Evolutionary conservation across 2,329 filamentous ascomycete species (phyloP), one percentile per base, ranked within the genome.

Genomic region (Penicillium sp.): DNA sequence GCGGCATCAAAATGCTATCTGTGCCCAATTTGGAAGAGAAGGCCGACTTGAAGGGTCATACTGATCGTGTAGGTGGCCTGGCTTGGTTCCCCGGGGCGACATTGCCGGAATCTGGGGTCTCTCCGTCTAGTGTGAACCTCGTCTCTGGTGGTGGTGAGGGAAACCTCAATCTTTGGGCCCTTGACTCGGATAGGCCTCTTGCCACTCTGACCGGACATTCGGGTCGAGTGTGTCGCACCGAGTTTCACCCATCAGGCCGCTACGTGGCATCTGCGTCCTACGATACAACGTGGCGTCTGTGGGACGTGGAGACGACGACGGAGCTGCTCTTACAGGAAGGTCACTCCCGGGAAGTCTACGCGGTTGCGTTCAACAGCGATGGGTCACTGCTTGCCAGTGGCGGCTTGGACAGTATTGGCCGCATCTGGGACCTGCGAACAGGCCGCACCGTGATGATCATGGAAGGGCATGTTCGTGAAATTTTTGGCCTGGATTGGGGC

Each of bases 371-470:
- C 74, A 95, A 95, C 66, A 80, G 80, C 0, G 93, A 98, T 64
- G 93, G 93, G 1, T 95, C 90, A 1, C 77, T 98, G 1, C 73
- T 97, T 28, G 91, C 90, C 1, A 94, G 86, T 61, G 93, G 86
- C n/a, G 93, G 93, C 2, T 76, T 95, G 28, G 93, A 98, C 72
- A 95, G 89, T 60, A 91, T 96, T 47, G 93, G 91, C 3, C 83
- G 93, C 38, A 86, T 98, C 49, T 98, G 93, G 93, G 93, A 98
- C 73, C 67, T 97, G 34, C 81, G 93, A 47, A 93, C 90, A 1
- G 93, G 93, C 9, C 81, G 93, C 49, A 96, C 91, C 0, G 88
- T 95, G 53, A 96, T 96, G 88, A 88, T 97, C 56, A 77, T 98
- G 1, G 90, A 97, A 64, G 87, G 88, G 1, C 88, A 94, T 62